Evolutionary conservation across 164 flowering plant genomes (phyloP).

Genomic region (Chloranthus sessilifolius): DNA sequence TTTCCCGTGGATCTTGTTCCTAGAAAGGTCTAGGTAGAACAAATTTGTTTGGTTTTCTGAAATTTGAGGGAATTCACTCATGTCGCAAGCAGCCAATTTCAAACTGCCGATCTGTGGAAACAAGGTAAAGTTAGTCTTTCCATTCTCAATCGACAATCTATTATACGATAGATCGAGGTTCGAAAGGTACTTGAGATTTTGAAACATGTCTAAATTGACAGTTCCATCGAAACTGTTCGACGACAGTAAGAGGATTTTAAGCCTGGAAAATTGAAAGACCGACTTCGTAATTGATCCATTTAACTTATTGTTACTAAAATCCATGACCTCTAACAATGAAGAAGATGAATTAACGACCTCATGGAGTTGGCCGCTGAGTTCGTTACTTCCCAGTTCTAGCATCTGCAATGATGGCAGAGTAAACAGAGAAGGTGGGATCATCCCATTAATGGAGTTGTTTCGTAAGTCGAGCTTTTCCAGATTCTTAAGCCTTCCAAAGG

Average conservation of each 20-base stretch:
- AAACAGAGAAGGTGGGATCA: constrained; percentile 35
- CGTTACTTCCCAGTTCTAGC: constrained; percentile 27
- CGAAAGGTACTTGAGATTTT: constrained; percentile 16
- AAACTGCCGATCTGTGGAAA: constrained; percentile 26
- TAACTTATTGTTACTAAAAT: constrained; percentile 24
- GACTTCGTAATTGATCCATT: constrained; percentile 31
- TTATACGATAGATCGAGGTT: constrained; percentile 36
- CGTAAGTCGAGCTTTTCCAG: constrained; percentile 25
- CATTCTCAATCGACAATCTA: constrained; percentile 5
- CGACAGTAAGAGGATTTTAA: constrained; percentile 22
- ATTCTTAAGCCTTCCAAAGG: constrained; percentile 17
- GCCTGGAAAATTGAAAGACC: constrained; percentile 15
- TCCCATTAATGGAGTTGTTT: constrained; percentile 32
- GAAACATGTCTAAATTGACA: constrained; percentile 8
- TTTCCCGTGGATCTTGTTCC: constrained; percentile 30
- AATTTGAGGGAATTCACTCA: constrained; percentile 26
- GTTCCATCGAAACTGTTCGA: constrained; percentile 33
- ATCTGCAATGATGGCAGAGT: constrained; percentile 26
- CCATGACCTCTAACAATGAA: constrained; percentile 13
- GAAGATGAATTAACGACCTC: constrained; percentile 15
- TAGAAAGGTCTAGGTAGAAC: constrained; percentile 35
- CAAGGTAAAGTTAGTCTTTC: background rate
- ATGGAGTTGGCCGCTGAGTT: constrained; percentile 22
- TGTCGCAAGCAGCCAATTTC: constrained; percentile 37
- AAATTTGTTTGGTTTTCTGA: constrained; percentile 26